Evolutionary conservation across 257 asterid genomes (phyloP).

Genomic region (Jacaranda copaia): DNA sequence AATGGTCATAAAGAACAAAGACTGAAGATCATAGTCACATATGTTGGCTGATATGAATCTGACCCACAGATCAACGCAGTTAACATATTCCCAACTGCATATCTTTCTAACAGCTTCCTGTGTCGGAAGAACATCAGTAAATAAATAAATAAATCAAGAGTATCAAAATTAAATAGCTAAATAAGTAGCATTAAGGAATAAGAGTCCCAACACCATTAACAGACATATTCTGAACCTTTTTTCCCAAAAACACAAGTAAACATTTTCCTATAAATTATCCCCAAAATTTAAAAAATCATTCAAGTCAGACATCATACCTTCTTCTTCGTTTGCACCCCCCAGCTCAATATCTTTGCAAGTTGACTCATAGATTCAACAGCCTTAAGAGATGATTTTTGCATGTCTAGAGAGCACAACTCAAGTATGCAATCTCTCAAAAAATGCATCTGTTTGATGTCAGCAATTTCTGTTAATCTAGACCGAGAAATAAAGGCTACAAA

Average conservation of each 20-base stretch:
- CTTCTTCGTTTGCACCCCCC: slow-evolving; percentile 69
- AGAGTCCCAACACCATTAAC: neutral
- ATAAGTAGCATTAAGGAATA: neutral
- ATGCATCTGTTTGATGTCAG: slow-evolving; percentile 63
- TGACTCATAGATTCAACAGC: slow-evolving; percentile 73
- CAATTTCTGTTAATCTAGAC: slow-evolving; percentile 66
- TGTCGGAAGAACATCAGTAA: slow-evolving; percentile 19
- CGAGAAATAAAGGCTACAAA: slow-evolving; percentile 65
- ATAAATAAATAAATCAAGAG: neutral
- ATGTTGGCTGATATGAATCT: slow-evolving; percentile 71
- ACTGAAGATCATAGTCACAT: slow-evolving; percentile 65
- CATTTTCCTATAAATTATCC: neutral
- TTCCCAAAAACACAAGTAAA: neutral
- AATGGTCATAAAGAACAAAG: slow-evolving; percentile 58
- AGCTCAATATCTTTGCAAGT: slow-evolving; percentile 69
- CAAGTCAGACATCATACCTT: slow-evolving; percentile 58
- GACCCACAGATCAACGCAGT: slow-evolving; percentile 90
- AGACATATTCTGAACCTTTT: neutral
- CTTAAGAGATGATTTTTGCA: slow-evolving; percentile 68
- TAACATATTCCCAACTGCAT: slow-evolving; percentile 89
- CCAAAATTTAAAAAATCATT: neutral
- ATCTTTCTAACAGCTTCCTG: slow-evolving; percentile 84
- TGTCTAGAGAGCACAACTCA: slow-evolving; percentile 77
- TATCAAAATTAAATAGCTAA: neutral
- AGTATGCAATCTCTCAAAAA: slow-evolving; percentile 74